Base-by-base conservation (phyloP, 192 early-diverging fungal genomes). In the Backusella parvicylindrica region DNA sequence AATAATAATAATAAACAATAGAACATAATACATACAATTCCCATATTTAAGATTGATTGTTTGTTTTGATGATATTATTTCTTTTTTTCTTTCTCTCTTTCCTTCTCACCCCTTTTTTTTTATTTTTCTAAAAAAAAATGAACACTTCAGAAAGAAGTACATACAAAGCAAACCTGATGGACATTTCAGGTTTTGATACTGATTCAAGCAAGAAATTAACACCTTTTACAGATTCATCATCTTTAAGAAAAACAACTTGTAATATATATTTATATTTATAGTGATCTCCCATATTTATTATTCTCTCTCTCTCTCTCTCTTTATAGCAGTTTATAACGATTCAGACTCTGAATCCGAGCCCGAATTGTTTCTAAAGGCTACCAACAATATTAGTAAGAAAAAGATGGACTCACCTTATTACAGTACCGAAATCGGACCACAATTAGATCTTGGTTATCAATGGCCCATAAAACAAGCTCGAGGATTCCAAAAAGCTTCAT, bases 371-470 rank as follows among this genome's bases (percentile, higher is more conserved):
- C 11, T 50, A 21, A 50, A 21, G 49, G n/a, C 0, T 56, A 56
- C 0, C 23, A 37, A 16, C 35, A 26, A n/a, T n/a, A n/a, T n/a
- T n/a, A n/a, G 9, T 8, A 56, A 56, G 12, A 56, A 56, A 26
- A 37, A 5, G 0, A 36, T 36, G n/a, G 33, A 67, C n/a, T 67
- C 65, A 12, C 65, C 65, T 11, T 69, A 69, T 28, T 69, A 31
- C 38, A 41, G 68, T 35, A 32, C 47, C 13, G 47, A 56, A 18
- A 60, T 72, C n/a, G 70, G 50, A n/a, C 70, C 70, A 16, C 49
- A 12, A 11, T 60, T 72, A 35, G 33, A 72, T 36, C 28, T 72
- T 2, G 70, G 70, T 36, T 50, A 72, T 16, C 43, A 72, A 72
- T 72, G 70, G 70, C 43, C 70, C 21, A 16, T 30, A 30, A 69